phyloP scores from a whole-genome alignment of 495 filamentous ascomycete genomes.

The Geopyxis carbonaria region DNA sequence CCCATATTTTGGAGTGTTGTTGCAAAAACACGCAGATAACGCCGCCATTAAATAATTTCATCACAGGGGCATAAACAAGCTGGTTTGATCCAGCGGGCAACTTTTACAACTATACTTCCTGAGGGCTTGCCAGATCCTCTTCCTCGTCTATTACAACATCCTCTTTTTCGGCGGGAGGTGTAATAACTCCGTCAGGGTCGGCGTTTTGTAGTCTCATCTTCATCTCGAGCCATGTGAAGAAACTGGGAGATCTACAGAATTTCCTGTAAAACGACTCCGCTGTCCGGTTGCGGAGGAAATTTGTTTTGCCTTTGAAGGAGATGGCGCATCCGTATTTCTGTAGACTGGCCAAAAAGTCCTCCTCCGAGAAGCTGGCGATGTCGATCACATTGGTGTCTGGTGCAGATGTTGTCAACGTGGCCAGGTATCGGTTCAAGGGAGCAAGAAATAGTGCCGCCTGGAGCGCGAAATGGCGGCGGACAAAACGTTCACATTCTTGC shows the following conservation, averaged over 20 bases:
- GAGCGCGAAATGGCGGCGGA: conserved; percentile 24
- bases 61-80: too few relatives aligned
- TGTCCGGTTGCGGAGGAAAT: conserved; percentile 14
- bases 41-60: too few relatives aligned
- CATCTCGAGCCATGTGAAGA: conserved; percentile 25
- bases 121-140: too few relatives aligned
- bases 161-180: too few relatives aligned
- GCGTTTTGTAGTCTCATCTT: conserved; percentile 14
- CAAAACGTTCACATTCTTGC: conserved; percentile 16
- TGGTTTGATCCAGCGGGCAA: too few relatives aligned
- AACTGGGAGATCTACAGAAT: conserved; percentile 21
- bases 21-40: too few relatives aligned
- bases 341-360: conserved; percentile 22
- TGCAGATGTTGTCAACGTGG: conserved; percentile 11
- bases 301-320: conserved; percentile 24
- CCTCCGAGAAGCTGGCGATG: conserved; percentile 24
- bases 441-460: conserved; percentile 21
- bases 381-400: conserved; percentile 19
- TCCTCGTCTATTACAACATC: too few relatives aligned
- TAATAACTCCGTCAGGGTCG: too few relatives aligned
- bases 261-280: conserved; percentile 25
- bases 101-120: too few relatives aligned
- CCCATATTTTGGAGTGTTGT: too few relatives aligned
- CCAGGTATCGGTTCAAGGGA: conserved; percentile 23
- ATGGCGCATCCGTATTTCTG: conserved; percentile 23